Conservation (phyloP, 495 filamentous ascomycete species). For the Corynascus novoguineensis region DNA sequence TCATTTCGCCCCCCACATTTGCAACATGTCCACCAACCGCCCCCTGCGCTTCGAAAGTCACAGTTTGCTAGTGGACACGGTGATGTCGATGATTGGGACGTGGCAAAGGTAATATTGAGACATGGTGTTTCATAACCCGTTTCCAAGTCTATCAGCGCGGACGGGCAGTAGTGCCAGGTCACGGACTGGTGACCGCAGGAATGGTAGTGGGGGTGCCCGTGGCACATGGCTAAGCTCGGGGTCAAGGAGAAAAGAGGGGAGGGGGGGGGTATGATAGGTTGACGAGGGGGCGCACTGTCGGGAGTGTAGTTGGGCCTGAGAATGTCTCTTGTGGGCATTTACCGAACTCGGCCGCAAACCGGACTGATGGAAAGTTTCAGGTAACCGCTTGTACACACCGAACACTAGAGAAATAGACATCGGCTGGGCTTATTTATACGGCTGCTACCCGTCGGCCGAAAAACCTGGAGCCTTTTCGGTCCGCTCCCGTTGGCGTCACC, state of each 20-base stretch:
- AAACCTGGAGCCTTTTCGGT: background rate
- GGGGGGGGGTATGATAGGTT: background rate
- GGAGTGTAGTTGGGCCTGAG: too few species aligned
- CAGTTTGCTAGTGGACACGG: slow-evolving; percentile 39
- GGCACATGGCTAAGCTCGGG: slow-evolving; percentile 38
- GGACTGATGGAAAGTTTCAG: background rate
- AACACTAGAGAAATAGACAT: background rate
- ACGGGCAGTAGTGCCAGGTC: slow-evolving; percentile 41
- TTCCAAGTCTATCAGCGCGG: slow-evolving; percentile 36
- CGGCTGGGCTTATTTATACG: slow-evolving; percentile 5
- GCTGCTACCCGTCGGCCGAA: background rate
- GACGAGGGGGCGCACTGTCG: background rate
- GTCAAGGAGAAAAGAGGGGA: background rate
- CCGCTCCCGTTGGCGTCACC: slow-evolving; percentile 2
- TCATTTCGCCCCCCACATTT: slow-evolving; percentile 37
- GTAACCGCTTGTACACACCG: slow-evolving; percentile 1
- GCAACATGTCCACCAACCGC: slow-evolving; percentile 41
- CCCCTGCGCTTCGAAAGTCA: slow-evolving; percentile 32
- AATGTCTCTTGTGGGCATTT: background rate
- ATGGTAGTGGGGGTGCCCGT: slow-evolving; percentile 41
- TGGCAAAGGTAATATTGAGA: slow-evolving; percentile 36
- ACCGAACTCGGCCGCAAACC: background rate
- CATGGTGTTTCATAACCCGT: slow-evolving; percentile 41
- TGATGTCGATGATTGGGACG: slow-evolving; percentile 32
- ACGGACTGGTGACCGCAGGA: slow-evolving; percentile 40